Evolutionary conservation across 768 basidiomycete species (phyloP).

Genomic region (Pleurotus eryngii): DNA sequence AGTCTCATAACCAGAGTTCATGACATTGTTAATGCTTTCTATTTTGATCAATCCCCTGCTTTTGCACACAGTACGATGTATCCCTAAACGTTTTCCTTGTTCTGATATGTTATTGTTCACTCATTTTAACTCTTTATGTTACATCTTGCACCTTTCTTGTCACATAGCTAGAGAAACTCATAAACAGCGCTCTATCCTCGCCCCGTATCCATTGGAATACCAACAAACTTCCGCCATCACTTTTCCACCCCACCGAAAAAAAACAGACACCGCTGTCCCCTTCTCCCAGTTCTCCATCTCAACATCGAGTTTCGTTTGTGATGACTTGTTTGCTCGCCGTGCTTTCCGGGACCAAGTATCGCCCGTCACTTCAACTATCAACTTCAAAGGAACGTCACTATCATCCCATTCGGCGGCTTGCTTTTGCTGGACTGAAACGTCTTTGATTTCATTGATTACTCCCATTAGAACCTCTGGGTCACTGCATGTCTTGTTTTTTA

Average conservation of each 20-base stretch:
- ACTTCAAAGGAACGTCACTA: constrained; percentile 9
- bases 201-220: constrained; percentile 67
- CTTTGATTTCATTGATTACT: constrained; percentile 32
- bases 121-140: no score
- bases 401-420: no score
- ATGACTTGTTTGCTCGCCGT: constrained; percentile 41
- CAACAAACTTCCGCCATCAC: constrained; percentile 18
- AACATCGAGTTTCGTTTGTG: neutral
- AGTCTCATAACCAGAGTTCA: no score
- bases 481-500: constrained; percentile 16
- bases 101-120: no score
- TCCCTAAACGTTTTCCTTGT: no score
- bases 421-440: neutral
- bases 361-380: constrained; percentile 25
- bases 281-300: constrained; percentile 10
- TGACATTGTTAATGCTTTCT: no score
- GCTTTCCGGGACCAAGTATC: constrained; percentile 72
- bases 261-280: constrained; percentile 16
- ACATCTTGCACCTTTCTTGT: constrained; percentile 39
- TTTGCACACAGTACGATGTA: no score
- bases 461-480: constrained; percentile 16
- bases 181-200: constrained; percentile 51
- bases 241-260: constrained; percentile 9
- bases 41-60: no score
- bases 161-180: constrained; percentile 68